Evolutionary conservation across 225 moss, liverwort and hornwort species (phyloP), one percentile per base, ranked within the genome.

Genomic region (Sphagnum tenellum): DNA sequence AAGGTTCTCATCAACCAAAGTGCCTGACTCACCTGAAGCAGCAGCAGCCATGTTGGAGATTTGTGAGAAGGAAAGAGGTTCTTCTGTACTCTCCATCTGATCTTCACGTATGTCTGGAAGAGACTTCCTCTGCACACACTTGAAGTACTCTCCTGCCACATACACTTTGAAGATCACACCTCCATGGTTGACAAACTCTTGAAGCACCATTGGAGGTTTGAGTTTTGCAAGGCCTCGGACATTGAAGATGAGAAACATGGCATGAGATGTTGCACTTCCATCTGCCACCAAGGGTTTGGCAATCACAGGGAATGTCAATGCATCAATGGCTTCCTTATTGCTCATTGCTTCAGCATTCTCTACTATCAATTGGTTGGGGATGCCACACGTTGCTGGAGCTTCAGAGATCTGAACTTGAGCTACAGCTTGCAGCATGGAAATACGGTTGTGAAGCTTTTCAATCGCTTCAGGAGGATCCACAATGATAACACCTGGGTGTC

Each of bases 121-220:
- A 2, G 96, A 98, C 66, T 85, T 92, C 60, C 96, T 78, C 61
- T 89, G 73, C 64, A 98, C 93, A 70, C 96, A 98, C 75, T 98
- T 98, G 55, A 93, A 86, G 74, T 98, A 89, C 75, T 90, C 90
- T 29, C 96, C 96, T 4, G 86, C 90, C 8, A 98, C 96, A 61
- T 98, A 98, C 10, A 98, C 96, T 73, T 98, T 98, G 72, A 98
- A 98, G 53, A 93, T 98, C 14, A 95, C 94, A 9, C 94, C 94
- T 3, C 94, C 91, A 54, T 95, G 94, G 67, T 95, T 95, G 47
- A 95, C 91, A 70, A 95, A 95, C 75, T 95, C 91, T 81, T 95
- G 94, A 8, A 95, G 77, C 10, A 95, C 91, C 78, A 89, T 78
- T 3, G 91, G 94, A 12, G 88, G 89, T 71, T 84, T 84, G 53